phyloP scores from a whole-genome alignment of 2,329 filamentous ascomycete genomes.

The Colletotrichum tamarilloi region DNA sequence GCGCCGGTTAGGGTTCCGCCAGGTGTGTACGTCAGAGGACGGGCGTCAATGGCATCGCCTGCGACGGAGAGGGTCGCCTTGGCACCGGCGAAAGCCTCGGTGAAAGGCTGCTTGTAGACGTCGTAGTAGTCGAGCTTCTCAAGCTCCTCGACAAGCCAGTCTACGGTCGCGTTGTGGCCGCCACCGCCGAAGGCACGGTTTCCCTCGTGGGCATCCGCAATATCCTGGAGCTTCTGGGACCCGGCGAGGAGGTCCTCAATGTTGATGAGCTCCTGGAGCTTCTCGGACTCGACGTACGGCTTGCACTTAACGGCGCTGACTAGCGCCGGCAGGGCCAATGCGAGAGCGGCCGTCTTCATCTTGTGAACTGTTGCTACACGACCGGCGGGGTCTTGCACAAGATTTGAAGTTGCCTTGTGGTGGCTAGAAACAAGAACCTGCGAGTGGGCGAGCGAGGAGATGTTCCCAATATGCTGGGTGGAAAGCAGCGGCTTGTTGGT shows the following conservation, averaged over 20 bases:
- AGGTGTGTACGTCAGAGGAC: conserved; percentile 62
- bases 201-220: conserved; percentile 54
- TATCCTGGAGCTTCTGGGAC: conserved; percentile 56
- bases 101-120: conserved; percentile 57
- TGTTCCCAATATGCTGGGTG: no score
- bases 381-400: background rate
- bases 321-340: conserved; percentile 41
- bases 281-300: conserved; percentile 49
- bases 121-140: conserved; percentile 52
- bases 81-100: conserved; percentile 50
- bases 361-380: background rate
- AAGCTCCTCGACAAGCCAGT: conserved; percentile 55
- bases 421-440: background rate
- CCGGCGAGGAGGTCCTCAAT: conserved; percentile 54
- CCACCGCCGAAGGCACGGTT: conserved; percentile 56
- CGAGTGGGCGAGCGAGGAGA: background rate
- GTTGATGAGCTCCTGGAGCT: conserved; percentile 52
- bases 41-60: conserved; percentile 41
- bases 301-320: conserved; percentile 42
- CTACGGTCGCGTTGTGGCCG: conserved; percentile 59
- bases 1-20: conserved; percentile 51
- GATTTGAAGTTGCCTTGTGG: background rate
- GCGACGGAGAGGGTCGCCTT: conserved; percentile 44
- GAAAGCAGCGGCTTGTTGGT: background rate
- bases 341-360: conserved; percentile 38